Base-by-base conservation (phyloP, 1,284 basidiomycete species). In the Coniferiporia weirii region DNA sequence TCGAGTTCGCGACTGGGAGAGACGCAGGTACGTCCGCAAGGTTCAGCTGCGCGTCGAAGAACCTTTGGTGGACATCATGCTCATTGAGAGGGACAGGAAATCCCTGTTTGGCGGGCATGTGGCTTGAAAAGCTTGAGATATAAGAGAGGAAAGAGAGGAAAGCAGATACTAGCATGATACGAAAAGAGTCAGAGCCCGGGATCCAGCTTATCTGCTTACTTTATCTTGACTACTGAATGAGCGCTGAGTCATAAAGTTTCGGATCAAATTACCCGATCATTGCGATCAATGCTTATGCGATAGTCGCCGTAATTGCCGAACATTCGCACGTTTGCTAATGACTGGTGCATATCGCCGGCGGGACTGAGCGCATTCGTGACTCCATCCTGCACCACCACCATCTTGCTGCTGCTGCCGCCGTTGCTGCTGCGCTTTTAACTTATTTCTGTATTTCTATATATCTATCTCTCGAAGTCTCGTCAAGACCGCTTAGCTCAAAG, bases 1-100 rank as follows among this genome's bases (percentile, higher is more conserved):
- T 89, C 0, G 88, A 77, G 64, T 88, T 82, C 0, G 72, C 56
- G 0, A 82, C 80, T 0, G 88, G 88, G 2, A 80, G 67, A 1
- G 72, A 63, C 3, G 75, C 66, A 7, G 67, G 70, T 6, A 54
- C 48, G 38, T 61, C 19, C 20, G 17, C 40, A 8, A 58, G 50
- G 19, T 59, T 36, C 19, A n/a, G 10, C 36, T 54, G 52, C 15
- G 56, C 36, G 12, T 57, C 49, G 35, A 61, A 60, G 20, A 60
- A 45, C 17, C n/a, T 38, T 45, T 56, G 54, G 17, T 53, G 40
- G 6, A 19, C 44, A 17, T 57, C 43, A 22, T 32, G 36, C 22
- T 47, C 52, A 43, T 61, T 61, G 17, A 61, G 35, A 40, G 60
- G 60, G 15, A 61, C 56, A 45, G 60, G 60, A 45, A 61, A 19